A percentile compares a stretch with the other conserved stretches of the same genome.
Evolutionary conservation across 2,329 filamentous ascomycete genomes (phyloP).

Genomic region (Colletotrichum trifolii): DNA sequence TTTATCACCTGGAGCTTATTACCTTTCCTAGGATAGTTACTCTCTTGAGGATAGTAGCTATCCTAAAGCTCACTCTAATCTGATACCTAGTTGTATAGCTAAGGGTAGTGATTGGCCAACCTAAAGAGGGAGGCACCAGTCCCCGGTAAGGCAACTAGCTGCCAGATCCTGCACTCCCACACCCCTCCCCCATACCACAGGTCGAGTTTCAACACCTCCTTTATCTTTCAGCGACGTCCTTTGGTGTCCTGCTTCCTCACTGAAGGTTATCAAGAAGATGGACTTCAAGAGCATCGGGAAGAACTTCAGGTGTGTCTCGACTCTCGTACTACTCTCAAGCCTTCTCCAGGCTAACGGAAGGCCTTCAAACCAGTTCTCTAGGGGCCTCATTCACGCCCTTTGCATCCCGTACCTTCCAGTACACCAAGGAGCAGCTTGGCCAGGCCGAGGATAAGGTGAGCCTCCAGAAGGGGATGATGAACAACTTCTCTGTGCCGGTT

Average conservation of each 20-base stretch:
- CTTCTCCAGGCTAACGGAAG: slow-evolving; percentile 29
- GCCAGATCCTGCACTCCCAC: too few relatives aligned
- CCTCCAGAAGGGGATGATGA: slow-evolving; percentile 11
- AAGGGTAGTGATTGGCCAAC: too few relatives aligned
- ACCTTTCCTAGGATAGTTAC: too few relatives aligned
- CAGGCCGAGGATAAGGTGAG: slow-evolving; percentile 91
- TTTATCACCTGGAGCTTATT: too few relatives aligned
- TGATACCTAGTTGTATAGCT: too few relatives aligned
- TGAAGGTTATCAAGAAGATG: slow-evolving; percentile 52
- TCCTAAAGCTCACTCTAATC: too few relatives aligned
- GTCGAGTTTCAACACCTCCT: too few relatives aligned
- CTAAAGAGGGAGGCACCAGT: too few relatives aligned
- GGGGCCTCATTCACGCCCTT: slow-evolving; percentile 92
- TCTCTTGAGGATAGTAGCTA: too few relatives aligned
- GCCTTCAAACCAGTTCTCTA: slow-evolving; percentile 58
- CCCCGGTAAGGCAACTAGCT: too few relatives aligned
- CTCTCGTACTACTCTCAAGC: slow-evolving; percentile 23
- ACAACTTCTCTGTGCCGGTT: not conserved
- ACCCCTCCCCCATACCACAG: too few relatives aligned
- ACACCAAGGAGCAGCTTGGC: slow-evolving; percentile 97
- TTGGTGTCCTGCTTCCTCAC: not conserved
- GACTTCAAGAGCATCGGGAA: slow-evolving; percentile 71
- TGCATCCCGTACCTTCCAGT: slow-evolving; percentile 93
- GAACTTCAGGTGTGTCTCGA: slow-evolving; percentile 59
- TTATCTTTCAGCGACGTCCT: too few relatives aligned